Base-by-base conservation (phyloP, 2,329 filamentous ascomycete genomes). In the Fusarium newnesense region DNA sequence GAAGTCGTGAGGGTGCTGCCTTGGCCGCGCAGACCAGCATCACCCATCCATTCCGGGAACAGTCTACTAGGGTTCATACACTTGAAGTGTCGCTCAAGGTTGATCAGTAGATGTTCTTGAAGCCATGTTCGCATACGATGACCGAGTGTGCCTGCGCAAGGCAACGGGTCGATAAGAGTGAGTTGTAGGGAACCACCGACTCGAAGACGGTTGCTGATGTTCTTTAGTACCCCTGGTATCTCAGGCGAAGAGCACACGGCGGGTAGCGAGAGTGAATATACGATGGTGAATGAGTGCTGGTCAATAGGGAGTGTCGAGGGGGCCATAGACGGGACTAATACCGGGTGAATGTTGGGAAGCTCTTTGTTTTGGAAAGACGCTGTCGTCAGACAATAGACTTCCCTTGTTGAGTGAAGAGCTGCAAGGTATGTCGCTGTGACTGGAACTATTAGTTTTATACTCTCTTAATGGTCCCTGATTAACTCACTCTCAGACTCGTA, bases 141-240 rank as follows among this genome's bases (percentile, higher is more conserved):
- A 0, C 91, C 92, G 30, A 89, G 82, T 0, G 87, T 90, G 4
- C 84, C 81, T 7, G 86, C 81, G 2, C 87, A 82, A 0, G 92
- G 92, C 12, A 87, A 82, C 0, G 91, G 89, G 64, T 93, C 90
- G 70, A 93, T 88, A 24, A 93, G 81, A 0, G 87, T 87, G 21
- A 93, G 80, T 66, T 91, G 86, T 18, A 93, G 79, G 26, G 84
- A 82, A 2, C 91, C 90, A 1, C 86, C 85, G 0, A 86, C 84
- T 7, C 84, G 82, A 6, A 93, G 84, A 37, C 87, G 86, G 30
- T 86, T 86, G 76, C 88, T 83, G 71, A 91, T 87, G 68, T 88
- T 87, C 60, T 83, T 83, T 21, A 93, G 84, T 2, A 92, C 80
- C 5, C 81, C 79, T 0, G 88, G 88, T 1, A 93, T 85, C 18